phyloP scores from a whole-genome alignment of 139 green algal species.

The Astrephomene gubernaculifera region DNA sequence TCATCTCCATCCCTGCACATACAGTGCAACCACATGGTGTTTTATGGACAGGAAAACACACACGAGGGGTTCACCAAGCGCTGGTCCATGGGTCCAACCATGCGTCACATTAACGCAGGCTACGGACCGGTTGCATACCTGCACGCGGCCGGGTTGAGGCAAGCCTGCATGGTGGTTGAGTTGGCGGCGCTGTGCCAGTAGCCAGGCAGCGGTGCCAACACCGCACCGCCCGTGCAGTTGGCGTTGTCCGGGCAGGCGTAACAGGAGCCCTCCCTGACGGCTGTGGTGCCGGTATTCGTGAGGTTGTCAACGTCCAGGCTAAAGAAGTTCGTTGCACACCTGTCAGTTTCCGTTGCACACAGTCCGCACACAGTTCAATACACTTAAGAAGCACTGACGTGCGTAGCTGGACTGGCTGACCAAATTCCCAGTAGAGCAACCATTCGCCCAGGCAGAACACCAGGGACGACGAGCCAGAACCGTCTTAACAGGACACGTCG shows the following conservation, averaged over 20 bases:
- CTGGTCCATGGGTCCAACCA: background rate
- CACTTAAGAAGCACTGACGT: too few relatives aligned
- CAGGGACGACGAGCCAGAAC: too few relatives aligned
- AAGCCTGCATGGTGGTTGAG: background rate
- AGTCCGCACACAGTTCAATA: too few relatives aligned
- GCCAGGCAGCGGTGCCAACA: background rate
- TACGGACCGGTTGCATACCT: background rate
- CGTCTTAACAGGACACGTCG: too few relatives aligned
- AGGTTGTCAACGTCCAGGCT: too few relatives aligned
- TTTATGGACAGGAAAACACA: background rate
- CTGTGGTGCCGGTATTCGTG: too few relatives aligned
- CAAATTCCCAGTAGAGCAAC: too few relatives aligned
- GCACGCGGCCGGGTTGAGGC: background rate
- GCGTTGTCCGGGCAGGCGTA: background rate
- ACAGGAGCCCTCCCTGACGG: background rate
- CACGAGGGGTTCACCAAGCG: background rate
- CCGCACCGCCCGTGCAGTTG: constrained; percentile 6
- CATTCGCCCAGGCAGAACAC: too few relatives aligned
- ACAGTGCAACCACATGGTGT: too few relatives aligned
- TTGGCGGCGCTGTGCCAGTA: constrained; percentile 31
- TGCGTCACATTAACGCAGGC: background rate
- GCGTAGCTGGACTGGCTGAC: too few relatives aligned
- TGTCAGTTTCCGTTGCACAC: too few relatives aligned
- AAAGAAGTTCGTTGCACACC: too few relatives aligned
- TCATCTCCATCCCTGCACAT: background rate